Evolutionary conservation across 371 early-diverging fungal genomes (phyloP), one percentile per base, ranked within the genome.

Genomic region (Fennellomyces sp.): DNA sequence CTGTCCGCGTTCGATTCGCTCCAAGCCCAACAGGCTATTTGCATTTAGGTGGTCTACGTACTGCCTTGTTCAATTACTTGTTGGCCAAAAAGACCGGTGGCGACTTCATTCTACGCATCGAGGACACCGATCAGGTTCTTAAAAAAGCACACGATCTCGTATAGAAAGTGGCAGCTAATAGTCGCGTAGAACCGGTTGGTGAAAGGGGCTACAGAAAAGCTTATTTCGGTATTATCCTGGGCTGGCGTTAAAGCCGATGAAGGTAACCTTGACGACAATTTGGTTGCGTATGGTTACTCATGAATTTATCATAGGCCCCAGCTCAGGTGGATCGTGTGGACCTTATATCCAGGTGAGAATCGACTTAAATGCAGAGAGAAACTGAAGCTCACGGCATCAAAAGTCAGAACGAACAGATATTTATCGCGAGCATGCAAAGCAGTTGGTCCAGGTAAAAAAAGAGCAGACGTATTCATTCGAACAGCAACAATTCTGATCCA

Each of bases 51-150:
- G 96, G 97, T 15, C 82, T 97, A 53, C 83, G 97, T 47, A 96
- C 97, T 0, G 95, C 95, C 5, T 84, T 97, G 50, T 96, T 89
- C 76, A 96, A 96, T 75, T 94, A 91, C 60, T 76, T 97, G 33
- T 70, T 94, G 23, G 91, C 97, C 3, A 81, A 84, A 31, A 81
- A 90, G 56, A 75, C 80, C 0, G 86, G 88, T 10, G 96, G 95
- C 3, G 69, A 72, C 29, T 93, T 95, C 66, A 80, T 96, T 55
- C 72, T 97, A 50, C 87, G 97, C 53, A 94, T 97, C 50, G 97
- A 97, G 64, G 97, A 97, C 67, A 96, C 97, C 1, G 97, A 97
- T 70, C 86, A 84, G 72, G 91, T 91, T n/a, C n/a, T n/a, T n/a
- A 8, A 10, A 23, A 30, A 39, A 25, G 19, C 12, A 27, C n/a